A percentile compares a stretch with the other conserved stretches of the same genome.
Evolutionary conservation across 805 yeast genomes (phyloP).

Genomic region (Ogataea trehalophila): DNA sequence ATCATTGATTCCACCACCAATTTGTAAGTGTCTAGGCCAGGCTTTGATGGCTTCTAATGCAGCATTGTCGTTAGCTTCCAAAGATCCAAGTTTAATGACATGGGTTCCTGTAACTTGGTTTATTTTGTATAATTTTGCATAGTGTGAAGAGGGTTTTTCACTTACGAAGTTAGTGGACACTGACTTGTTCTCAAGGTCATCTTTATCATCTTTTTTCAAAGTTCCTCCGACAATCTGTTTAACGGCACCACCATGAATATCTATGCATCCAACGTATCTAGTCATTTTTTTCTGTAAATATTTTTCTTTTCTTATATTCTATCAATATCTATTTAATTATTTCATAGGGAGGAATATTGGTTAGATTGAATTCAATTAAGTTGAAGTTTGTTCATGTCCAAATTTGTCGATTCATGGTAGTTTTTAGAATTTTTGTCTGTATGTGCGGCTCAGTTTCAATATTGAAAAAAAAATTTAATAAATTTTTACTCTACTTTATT

Average conservation of each 20-base stretch:
- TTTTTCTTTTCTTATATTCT: not conserved
- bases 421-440: no score
- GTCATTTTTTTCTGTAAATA: slow-evolving; percentile 50
- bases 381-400: no score
- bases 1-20: slow-evolving; percentile 89
- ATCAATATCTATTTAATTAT: not conserved
- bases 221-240: slow-evolving; percentile 98
- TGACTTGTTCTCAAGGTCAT: slow-evolving; percentile 30
- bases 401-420: no score
- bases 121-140: slow-evolving; percentile 62
- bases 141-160: slow-evolving; percentile 65
- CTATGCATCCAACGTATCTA: slow-evolving; percentile 88
- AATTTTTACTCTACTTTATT: not conserved
- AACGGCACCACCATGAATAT: slow-evolving; percentile 90
- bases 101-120: slow-evolving; percentile 72
- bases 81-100: slow-evolving; percentile 84
- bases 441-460: not conserved
- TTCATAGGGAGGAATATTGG: no score
- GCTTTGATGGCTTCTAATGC: slow-evolving; percentile 69
- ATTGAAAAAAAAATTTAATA: not conserved
- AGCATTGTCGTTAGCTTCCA: slow-evolving; percentile 71
- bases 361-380: no score
- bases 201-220: slow-evolving; percentile 50
- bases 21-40: slow-evolving; percentile 74
- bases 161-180: slow-evolving; percentile 77